A percentile compares a stretch with the other conserved stretches of the same genome.
Conservation (phyloP, 2,329 filamentous ascomycete genomes). For the Arachnomyces sp. region DNA sequence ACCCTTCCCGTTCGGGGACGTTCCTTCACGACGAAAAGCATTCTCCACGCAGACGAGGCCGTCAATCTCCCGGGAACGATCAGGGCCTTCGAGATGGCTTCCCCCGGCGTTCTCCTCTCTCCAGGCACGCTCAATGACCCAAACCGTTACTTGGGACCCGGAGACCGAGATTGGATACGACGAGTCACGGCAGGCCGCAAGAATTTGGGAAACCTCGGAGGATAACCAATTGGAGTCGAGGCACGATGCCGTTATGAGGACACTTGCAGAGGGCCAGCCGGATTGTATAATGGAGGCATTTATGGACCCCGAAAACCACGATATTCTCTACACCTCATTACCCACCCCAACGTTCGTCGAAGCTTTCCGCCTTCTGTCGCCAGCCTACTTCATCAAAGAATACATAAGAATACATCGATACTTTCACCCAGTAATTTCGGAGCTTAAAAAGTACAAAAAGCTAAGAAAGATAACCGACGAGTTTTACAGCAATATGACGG, state of each 20-base stretch:
- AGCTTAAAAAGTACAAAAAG: conserved; percentile 34
- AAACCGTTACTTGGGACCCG: no score
- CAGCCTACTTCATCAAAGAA: conserved; percentile 41
- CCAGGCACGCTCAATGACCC: no score
- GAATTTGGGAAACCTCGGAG: conserved; percentile 2
- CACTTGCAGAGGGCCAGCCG: conserved; percentile 30
- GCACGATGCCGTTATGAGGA: conserved; percentile 4
- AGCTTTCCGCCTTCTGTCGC: conserved; percentile 55
- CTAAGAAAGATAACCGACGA: conserved; percentile 31
- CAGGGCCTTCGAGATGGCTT: neutral
- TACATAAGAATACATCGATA: conserved; percentile 40
- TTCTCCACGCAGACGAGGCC: no score
- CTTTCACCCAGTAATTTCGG: conserved; percentile 41
- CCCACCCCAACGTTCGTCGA: conserved; percentile 53
- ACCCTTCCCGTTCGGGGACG: neutral
- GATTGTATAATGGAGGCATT: conserved; percentile 30
- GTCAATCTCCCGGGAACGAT: no score
- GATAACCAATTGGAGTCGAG: conserved; percentile 17
- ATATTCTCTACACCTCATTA: conserved; percentile 27
- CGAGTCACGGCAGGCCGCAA: neutral
- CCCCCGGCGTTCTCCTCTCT: neutral
- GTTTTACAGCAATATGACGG: conserved; percentile 30
- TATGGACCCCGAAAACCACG: conserved; percentile 10
- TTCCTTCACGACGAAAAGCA: conserved; percentile 1
- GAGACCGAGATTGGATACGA: neutral